Conservation (phyloP, 2,329 filamentous ascomycete species). For the Cladophialophora psammophila region DNA sequence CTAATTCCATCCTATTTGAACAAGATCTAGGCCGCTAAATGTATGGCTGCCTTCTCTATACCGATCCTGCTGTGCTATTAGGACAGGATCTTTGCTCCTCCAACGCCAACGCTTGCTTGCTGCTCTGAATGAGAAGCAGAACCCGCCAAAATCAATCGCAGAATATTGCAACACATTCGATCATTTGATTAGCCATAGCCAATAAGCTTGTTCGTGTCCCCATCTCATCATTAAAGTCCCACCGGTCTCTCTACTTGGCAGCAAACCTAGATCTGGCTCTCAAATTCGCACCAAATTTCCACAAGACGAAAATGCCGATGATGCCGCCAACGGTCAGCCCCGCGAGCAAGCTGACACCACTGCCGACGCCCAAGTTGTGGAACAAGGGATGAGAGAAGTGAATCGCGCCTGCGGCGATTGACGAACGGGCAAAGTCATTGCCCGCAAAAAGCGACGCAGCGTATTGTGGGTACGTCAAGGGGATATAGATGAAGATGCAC, state of each 20-base stretch:
- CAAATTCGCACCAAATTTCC: constrained; percentile 44
- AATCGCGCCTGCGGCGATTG: constrained; percentile 46
- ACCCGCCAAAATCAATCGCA: not conserved
- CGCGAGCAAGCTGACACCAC: constrained; percentile 47
- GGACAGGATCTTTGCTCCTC: not conserved
- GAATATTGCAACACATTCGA: not conserved
- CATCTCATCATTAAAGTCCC: not conserved
- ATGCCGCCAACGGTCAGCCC: constrained; percentile 49
- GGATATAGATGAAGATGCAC: constrained; percentile 53
- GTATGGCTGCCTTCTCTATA: not conserved
- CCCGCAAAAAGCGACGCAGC: constrained; percentile 45
- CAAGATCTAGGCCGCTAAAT: not conserved
- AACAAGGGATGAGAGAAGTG: constrained; percentile 48
- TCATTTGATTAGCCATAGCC: not conserved
- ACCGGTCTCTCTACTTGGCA: constrained; percentile 23
- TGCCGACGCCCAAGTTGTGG: constrained; percentile 45
- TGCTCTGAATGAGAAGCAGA: not conserved
- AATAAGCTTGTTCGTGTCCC: not conserved
- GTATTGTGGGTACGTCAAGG: constrained; percentile 51
- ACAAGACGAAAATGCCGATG: constrained; percentile 47
- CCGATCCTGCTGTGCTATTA: not conserved
- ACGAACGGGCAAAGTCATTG: constrained; percentile 47
- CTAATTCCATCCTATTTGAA: not conserved
- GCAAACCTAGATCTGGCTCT: constrained; percentile 47
- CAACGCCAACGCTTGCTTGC: constrained; percentile 15